Evolutionary conservation across 1,284 basidiomycete genomes (phyloP), one percentile per base, ranked within the genome.

Genomic region (Melampsora medusae): DNA sequence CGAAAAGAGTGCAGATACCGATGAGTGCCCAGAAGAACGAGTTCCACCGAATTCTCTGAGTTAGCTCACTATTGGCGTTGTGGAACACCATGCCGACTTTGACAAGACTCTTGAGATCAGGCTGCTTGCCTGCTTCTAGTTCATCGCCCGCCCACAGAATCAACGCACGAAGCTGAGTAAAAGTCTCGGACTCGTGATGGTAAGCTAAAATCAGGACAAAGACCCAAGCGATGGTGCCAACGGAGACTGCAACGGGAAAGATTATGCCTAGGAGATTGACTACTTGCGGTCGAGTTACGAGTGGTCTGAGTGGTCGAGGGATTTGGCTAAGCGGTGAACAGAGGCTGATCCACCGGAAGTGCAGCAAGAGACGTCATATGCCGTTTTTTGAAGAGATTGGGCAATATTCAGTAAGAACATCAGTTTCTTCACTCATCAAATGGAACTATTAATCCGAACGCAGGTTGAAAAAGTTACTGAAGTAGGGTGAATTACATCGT

Each of bases 401-500:
- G 42, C 14, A 46, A 46, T 46, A 16, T 46, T 46, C 35, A 38
- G 10, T 38, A 7, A 38, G 42, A 46, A 46, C 42, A 14, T 16
- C 14, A 16, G 42, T 46, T 12, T 46, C 42, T 46, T 4, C 42
- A 12, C 14, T 16, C 42, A 46, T 46, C 42, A 16, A 12, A 46
- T 38, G 7, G 38, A 38, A 38, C 1, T 7, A 38, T 46, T 16
- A 16, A 10, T 46, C 42, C 14, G 42, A 46, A 46, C 42, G 14
- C 42, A 46, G 42, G 42, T 46, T 14, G 50, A 28, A 56, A 22
- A 56, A 1, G 53, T 14, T 56, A 56, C 28, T 28, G 28, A 28
- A 28, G 53, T 4, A 56, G n/a, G 22, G 42, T 46, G 53, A n/a
- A 56, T 56, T 56, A 56, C 53, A 56, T 56, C 28, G 53, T 56